Conservation (phyloP, 352 stramenopile genomes). For the Phytophthora foliorum region DNA sequence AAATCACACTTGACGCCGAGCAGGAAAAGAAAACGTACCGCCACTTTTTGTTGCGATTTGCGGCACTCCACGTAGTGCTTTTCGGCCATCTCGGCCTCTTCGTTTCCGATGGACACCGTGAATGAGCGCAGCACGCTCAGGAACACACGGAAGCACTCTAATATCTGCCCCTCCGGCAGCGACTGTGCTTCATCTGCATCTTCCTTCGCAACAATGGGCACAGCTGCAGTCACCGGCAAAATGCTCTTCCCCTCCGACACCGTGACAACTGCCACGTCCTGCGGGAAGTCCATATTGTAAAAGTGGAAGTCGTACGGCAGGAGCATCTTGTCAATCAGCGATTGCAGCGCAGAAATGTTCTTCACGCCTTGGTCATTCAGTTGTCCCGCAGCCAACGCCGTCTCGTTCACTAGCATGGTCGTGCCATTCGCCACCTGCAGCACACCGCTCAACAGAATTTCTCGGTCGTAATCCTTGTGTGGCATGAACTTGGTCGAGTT, state of each 20-base stretch:
- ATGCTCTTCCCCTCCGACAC: slow-evolving; percentile 83
- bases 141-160: slow-evolving; percentile 79
- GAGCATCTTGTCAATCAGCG: slow-evolving; percentile 79
- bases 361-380: slow-evolving; percentile 79
- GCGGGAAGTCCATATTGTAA: slow-evolving; percentile 87
- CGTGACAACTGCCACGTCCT: slow-evolving; percentile 74
- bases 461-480: slow-evolving; percentile 83
- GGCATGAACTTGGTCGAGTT: slow-evolving; percentile 73
- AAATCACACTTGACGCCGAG: not conserved
- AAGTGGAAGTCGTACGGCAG: slow-evolving; percentile 89
- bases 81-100: slow-evolving; percentile 80
- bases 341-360: slow-evolving; percentile 78
- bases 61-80: slow-evolving; percentile 83
- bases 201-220: slow-evolving; percentile 39
- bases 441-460: slow-evolving; percentile 56
- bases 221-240: slow-evolving; percentile 64
- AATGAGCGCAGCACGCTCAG: slow-evolving; percentile 66
- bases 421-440: slow-evolving; percentile 80
- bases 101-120: slow-evolving; percentile 70
- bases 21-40: slow-evolving; percentile 48
- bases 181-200: not conserved
- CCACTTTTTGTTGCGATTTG: slow-evolving; percentile 74
- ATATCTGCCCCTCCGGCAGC: slow-evolving; percentile 32
- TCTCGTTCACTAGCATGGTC: slow-evolving; percentile 76
- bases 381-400: slow-evolving; percentile 64